Base-by-base conservation (phyloP, 345 rosid genomes). In the Balakata baccata region DNA sequence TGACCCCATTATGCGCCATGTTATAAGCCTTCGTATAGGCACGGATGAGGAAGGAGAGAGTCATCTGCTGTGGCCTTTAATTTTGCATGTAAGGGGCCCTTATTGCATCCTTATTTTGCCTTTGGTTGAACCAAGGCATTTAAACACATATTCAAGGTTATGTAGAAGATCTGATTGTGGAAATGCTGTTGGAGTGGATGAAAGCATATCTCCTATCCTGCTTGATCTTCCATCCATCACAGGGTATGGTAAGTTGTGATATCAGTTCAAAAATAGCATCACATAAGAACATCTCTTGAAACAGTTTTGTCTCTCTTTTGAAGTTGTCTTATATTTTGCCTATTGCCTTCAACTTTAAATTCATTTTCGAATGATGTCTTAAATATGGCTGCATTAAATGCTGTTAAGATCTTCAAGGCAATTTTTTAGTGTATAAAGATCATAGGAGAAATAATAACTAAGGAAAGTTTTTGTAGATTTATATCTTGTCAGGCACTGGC, bases 181-280 rank as follows among this genome's bases (percentile, higher is more conserved):
- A 74, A 82, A 87, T 84, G 87, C 91, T 65, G 86, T 90, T 53
- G 88, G 86, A 59, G 86, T 73, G 73, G 94, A 90, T 78, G 82
- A 78, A 60, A 84, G 86, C 80, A 81, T 89, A 7, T 92, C 98
- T 69, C 86, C 94, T 49, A 88, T 94, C 80, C 82, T 94, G 74
- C 97, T 94, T 74, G 92, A 88, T 84, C 88, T 88, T 78, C 96
- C 96, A 34, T 92, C 97, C 79, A 87, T 94, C 88, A 89, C 98
- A 85, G 98, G 98, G 94, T 94, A 86, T 80, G 88, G 90, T 86
- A 85, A 82, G 92, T 84, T 77, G 59, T 64, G 45, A 61, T 60
- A 25, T 67, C 75, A 38, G 59, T 67, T 75, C 68, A 25, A 47
- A 59, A 2, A 56, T 39, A 12, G 8, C n/a, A 7, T 23, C 14